Conservation (phyloP, 1,284 basidiomycete genomes). For the Mycena citricolor region DNA sequence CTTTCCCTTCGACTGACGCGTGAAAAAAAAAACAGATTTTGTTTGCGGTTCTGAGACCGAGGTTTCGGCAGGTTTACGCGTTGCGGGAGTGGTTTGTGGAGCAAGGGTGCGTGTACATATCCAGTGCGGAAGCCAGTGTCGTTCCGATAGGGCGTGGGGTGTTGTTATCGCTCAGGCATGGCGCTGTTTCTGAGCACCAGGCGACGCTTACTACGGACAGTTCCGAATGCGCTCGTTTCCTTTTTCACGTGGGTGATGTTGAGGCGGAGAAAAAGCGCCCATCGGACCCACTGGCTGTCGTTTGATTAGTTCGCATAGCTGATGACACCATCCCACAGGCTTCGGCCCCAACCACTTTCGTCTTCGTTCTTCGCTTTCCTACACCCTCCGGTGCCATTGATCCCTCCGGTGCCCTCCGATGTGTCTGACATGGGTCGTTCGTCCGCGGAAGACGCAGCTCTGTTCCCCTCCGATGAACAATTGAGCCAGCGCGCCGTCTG, state of each 20-base stretch:
- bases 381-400: slow-evolving; percentile 64
- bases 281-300: too few relatives aligned
- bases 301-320: too few relatives aligned
- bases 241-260: too few relatives aligned
- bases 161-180: too few relatives aligned
- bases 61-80: slow-evolving; percentile 67
- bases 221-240: too few relatives aligned
- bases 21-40: slow-evolving; percentile 43
- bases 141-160: too few relatives aligned
- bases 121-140: too few relatives aligned
- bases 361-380: slow-evolving; percentile 64
- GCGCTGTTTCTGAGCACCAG: neutral
- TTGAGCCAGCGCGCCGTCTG: slow-evolving; percentile 68
- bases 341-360: slow-evolving; percentile 59
- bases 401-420: slow-evolving; percentile 57
- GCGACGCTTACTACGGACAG: slow-evolving; percentile 7
- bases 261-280: too few relatives aligned
- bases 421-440: slow-evolving; percentile 55
- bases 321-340: too few relatives aligned
- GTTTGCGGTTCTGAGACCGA: slow-evolving; percentile 66
- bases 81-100: slow-evolving; percentile 74
- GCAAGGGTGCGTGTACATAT: slow-evolving; percentile 64
- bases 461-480: slow-evolving; percentile 73
- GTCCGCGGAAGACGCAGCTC: slow-evolving; percentile 44
- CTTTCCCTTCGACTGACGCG: slow-evolving; percentile 7